Evolutionary conservation across 179 eudicot species (phyloP), one percentile per base, ranked within the genome.

Genomic region (Heliamphora pulchella): DNA sequence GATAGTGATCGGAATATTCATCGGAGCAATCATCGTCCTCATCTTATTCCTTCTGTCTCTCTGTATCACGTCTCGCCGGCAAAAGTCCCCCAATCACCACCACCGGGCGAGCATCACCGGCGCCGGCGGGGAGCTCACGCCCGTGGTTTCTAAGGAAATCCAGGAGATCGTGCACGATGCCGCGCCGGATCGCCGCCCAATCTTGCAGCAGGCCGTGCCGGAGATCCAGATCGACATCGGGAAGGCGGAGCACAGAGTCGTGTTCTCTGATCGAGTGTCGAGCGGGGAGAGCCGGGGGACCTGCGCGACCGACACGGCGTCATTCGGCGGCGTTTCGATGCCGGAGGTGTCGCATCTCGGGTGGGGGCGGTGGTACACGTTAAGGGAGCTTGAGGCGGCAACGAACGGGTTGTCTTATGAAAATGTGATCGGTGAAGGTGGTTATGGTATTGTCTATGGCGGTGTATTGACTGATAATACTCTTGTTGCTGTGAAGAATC

Each of bases 171-270:
- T 81, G 65, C 86, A 81, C 76, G 78, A 71, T 59, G 22, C 72
- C 55, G 53, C 79, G n/a, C 39, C 69, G 18, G 63, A 80, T 65
- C 83, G 85, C 83, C 86, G 86, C 39, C 82, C 83, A 81, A 80
- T 81, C 48, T 51, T 6, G 74, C 55, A 73, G 76, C 81, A 54
- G 55, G 84, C 82, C 7, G 80, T 84, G 17, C 86, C 88, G 59
- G 92, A 88, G 90, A 94, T 90, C 84, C 94, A 94, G 87, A 90
- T 91, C 85, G 92, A 89, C 13, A 87, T 91, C 80, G 97, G 98
- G 3, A 94, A 93, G 79, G 86, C 85, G 43, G 94, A 89, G 73
- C 95, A 94, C 78, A 75, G 97, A 10, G 90, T 91, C 0, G 93
- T 90, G 46, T 89, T 91, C 55, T 90, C 95, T 14, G 93, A 89